Conservation (phyloP, 176 grass and related monocot genomes). For the Tuctoria greenei region DNA sequence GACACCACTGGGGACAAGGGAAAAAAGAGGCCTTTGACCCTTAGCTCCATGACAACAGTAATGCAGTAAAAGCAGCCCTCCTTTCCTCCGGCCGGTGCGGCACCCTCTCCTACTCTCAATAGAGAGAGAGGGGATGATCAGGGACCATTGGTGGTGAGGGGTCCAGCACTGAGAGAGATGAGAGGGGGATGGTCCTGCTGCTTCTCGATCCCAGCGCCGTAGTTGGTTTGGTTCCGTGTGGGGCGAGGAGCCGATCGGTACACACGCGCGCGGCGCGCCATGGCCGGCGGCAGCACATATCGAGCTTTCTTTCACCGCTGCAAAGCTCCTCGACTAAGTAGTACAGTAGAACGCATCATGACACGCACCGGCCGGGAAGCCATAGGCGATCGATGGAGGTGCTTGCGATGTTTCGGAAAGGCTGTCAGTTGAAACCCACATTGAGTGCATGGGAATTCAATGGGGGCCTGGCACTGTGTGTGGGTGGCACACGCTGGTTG, state of each 20-base stretch:
- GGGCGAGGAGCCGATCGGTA: slow-evolving; percentile 12
- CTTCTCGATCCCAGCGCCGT: neutral
- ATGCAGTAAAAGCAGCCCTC: slow-evolving; percentile 22
- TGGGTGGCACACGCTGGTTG: no score
- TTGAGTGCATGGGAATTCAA: no score
- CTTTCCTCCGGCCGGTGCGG: slow-evolving; percentile 10
- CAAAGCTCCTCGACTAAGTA: neutral
- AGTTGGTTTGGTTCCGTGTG: neutral
- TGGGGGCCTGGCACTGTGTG: no score
- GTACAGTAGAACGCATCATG: neutral
- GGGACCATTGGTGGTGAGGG: neutral
- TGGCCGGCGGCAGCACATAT: neutral
- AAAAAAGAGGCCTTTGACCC: slow-evolving; percentile 16
- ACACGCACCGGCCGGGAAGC: neutral
- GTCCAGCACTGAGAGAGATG: neutral
- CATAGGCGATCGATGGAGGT: neutral
- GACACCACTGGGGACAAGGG: slow-evolving; percentile 10
- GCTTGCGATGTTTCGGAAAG: no score
- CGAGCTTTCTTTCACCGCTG: neutral
- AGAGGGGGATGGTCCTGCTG: neutral
- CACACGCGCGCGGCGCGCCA: neutral
- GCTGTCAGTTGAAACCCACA: no score
- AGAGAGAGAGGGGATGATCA: neutral
- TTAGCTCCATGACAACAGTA: neutral
- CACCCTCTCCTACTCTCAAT: neutral